Base-by-base conservation (phyloP, 352 stramenopile genomes). In the Globisporangium abappressorium region DNA sequence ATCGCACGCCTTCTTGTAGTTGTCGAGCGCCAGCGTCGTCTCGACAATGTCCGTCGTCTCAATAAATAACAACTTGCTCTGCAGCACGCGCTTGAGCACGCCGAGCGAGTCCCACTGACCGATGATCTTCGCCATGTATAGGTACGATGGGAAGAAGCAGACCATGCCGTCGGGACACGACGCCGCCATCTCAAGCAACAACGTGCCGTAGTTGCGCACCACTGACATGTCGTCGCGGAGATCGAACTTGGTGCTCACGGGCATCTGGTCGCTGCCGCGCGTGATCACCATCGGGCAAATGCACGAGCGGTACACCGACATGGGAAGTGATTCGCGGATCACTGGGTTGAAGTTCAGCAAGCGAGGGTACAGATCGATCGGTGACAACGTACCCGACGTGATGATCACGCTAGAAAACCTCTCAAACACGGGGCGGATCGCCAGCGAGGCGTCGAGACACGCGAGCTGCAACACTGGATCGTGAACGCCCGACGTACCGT, bases 21-120 rank as follows among this genome's bases (percentile, higher is more conserved):
- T 99, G 69, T 99, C 95, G 24, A 99, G 81, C 15, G 98, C 97
- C 36, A 99, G 76, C 15, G 97, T 99, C 24, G 97, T 99, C 80
- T 99, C 98, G 28, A 99, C 96, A 60, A 99, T 97, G 80, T 99
- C 98, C 66, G 99, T 99, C 9, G 97, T 99, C 82, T 99, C 98
- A 53, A 99, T 99, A 67, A 99, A 99, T 11, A 99, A 78, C 20
- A 99, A 76, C 79, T 99, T 99, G 65, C 96, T 92, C 51, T 98
- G 87, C 11, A 98, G 86, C 22, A 99, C 87, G 58, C 98, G 90
- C 75, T 97, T 92, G 18, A 99, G 83, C 38, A 96, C 85, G 9
- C 89, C 86, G 9, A 94, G 77, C 18, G 87, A 77, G 68, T 99
- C 94, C 97, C 98, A 99, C 68, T 98, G 91, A 3, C 84, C 90